Evolutionary conservation across 1,139 yeast genomes (phyloP), one percentile per base, ranked within the genome.

Genomic region (Blastobotrys raffinosifermentans): DNA sequence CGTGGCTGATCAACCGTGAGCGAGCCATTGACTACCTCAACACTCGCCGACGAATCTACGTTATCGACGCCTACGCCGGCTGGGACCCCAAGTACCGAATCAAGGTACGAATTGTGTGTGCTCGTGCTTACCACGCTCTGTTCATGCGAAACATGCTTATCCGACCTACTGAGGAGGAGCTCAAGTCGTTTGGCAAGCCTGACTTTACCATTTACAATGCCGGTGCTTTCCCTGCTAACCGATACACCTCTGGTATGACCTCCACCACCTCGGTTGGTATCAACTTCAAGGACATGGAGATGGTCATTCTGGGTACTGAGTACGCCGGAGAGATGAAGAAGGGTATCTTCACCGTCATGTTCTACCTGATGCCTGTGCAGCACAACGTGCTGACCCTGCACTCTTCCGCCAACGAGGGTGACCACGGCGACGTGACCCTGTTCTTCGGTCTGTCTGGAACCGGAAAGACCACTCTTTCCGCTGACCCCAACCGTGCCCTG

Each of bases 311-410:
- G 55, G 98, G 98, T 69, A 89, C 97, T 38, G 97, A 91, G 71
- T 91, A 91, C 61, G 97, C 97, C 43, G 97, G 97, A 59, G 98
- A 91, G 72, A 91, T 91, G 98, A 91, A 91, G 75, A 91, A 91
- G 73, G 98, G 98, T 71, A 87, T 91, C 59, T 87, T 91, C 75
- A 87, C 97, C 16, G 97, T 91, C 47, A 91, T 91, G 97, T 91
- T 91, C 71, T 91, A 91, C 75, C 74, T 91, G 67, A 89, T 89
- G 96, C 98, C 98, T 46, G 81, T 91, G 58, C 85, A 77, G 67
- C 85, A 89, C 72, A 69, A 85, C 57, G 91, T 91, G 43, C 76
- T 91, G 63, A 91, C 97, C 34, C 75, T 91, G 63, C 98, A 91
- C 69, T 89, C 97, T 8, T 85, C 96, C 49, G 86, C 91, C 52